phyloP scores from a whole-genome alignment of 352 stramenopile genomes.

The Pythium volutum region DNA sequence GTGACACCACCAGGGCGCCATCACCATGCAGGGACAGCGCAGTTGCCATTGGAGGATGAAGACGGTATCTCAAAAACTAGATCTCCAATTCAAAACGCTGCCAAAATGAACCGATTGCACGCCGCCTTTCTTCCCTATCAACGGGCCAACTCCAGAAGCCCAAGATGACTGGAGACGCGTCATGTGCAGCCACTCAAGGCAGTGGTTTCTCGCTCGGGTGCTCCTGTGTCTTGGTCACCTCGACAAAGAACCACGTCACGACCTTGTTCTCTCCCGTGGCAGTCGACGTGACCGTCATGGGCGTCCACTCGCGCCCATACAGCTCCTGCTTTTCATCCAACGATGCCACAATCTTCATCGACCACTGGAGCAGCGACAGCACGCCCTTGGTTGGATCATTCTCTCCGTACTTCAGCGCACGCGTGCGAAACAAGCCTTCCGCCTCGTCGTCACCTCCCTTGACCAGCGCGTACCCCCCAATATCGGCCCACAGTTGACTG shows the following conservation, averaged over 20 bases:
- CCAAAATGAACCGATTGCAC: no score
- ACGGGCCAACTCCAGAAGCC: no score
- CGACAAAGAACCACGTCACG: conserved; percentile 28
- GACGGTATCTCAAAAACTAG: no score
- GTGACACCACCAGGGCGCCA: no score
- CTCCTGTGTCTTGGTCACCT: conserved; percentile 17
- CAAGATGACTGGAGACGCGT: no score
- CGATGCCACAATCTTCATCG: conserved; percentile 37
- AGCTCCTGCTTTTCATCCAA: conserved; percentile 28
- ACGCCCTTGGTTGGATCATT: conserved; percentile 44
- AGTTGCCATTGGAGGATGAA: no score
- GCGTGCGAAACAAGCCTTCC: conserved; percentile 25
- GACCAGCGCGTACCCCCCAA: conserved; percentile 27
- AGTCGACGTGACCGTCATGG: conserved; percentile 6
- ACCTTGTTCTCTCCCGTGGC: conserved; percentile 15
- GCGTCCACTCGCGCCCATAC: conserved; percentile 42
- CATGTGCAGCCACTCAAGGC: no score
- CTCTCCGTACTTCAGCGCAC: conserved; percentile 44
- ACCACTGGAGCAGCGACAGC: conserved; percentile 41
- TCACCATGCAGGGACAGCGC: no score
- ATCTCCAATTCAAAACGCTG: no score
- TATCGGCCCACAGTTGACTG: conserved; percentile 54
- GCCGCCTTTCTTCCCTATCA: no score
- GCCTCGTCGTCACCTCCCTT: conserved; percentile 10
- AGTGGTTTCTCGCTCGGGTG: not conserved